Evolutionary conservation across 1,284 basidiomycete species (phyloP).

Genomic region (Leccinum subatratum): DNA sequence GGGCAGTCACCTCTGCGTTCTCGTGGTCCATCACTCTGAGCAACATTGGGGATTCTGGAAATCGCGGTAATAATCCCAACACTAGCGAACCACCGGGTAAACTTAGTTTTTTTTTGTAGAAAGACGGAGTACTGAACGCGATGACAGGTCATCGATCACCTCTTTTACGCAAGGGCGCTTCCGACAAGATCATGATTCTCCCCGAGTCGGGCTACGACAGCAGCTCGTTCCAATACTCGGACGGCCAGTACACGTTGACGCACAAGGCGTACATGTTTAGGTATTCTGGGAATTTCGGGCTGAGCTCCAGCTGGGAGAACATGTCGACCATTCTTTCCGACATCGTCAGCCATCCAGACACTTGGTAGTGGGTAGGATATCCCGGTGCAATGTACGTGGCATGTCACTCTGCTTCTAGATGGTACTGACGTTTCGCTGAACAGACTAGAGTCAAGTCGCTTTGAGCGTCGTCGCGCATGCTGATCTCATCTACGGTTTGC

Average conservation of each 20-base stretch:
- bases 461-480: slow-evolving; percentile 72
- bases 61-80: slow-evolving; percentile 62
- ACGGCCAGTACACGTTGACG: slow-evolving; percentile 65
- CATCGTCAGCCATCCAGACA: slow-evolving; percentile 26
- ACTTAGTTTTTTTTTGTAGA: slow-evolving; percentile 13
- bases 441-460: slow-evolving; percentile 67
- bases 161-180: slow-evolving; percentile 75
- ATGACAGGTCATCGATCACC: slow-evolving; percentile 59
- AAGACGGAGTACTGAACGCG: slow-evolving; percentile 8
- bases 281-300: slow-evolving; percentile 78
- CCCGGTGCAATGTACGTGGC: slow-evolving; percentile 73
- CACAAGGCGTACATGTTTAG: slow-evolving; percentile 77
- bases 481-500: slow-evolving; percentile 57
- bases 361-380: slow-evolving; percentile 77
- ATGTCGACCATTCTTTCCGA: slow-evolving; percentile 55
- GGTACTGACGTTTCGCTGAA: slow-evolving; percentile 5
- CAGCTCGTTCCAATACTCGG: slow-evolving; percentile 54
- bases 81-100: slow-evolving; percentile 48
- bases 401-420: neutral
- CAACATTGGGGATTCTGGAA: slow-evolving; percentile 72
- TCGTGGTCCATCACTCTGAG: slow-evolving; percentile 68
- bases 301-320: slow-evolving; percentile 71
- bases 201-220: slow-evolving; percentile 73
- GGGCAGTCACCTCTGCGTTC: slow-evolving; percentile 59
- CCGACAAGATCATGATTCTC: slow-evolving; percentile 78